Base-by-base conservation (phyloP, 768 basidiomycete species). In the Serpula lacrymans region DNA sequence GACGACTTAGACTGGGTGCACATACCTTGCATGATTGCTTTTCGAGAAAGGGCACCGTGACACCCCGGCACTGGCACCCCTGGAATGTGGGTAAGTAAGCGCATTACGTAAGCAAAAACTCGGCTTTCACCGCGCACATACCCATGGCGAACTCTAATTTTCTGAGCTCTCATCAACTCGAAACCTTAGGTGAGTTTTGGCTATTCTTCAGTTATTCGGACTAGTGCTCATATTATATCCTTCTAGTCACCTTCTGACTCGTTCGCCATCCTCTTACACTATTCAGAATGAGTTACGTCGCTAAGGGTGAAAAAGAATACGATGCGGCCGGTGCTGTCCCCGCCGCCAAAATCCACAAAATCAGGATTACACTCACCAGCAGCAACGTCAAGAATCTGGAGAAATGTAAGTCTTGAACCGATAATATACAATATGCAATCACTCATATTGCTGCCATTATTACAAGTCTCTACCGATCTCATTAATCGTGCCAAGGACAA, bases 401-500 rank as follows among this genome's bases (percentile, higher is more conserved):
- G 75, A 99, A 97, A 74, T 97, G 95, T 97, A 50, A 46, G 75
- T 67, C 18, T 10, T 38, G 4, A 41, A 9, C 22, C 6, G 17
- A 34, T 25, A 0, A 18, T 0, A 32, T 14, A 23, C 12, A 23
- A n/a, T 14, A 8, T 37, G 12, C 34, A 13, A 24, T 9, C 30
- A 6, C 42, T 24, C 24, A 45, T 10, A 8, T n/a, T 2, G 2
- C 23, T 26, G 20, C 6, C 53, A n/a, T n/a, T n/a, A n/a, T n/a
- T n/a, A n/a, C n/a, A n/a, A 99, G 95, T 99, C 82, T 97, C 89
- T 46, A 68, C 72, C 45, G 96, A 98, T 67, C 80, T 99, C 63
- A 89, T 99, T 71, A 93, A 93, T 81, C 84, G 95, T 47, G 95
- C 96, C 55, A 98, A 98, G 78, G 95, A 98, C 80, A 94, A 94